Evolutionary conservation across 1,284 basidiomycete species (phyloP).

Genomic region (Pterula multifida): DNA sequence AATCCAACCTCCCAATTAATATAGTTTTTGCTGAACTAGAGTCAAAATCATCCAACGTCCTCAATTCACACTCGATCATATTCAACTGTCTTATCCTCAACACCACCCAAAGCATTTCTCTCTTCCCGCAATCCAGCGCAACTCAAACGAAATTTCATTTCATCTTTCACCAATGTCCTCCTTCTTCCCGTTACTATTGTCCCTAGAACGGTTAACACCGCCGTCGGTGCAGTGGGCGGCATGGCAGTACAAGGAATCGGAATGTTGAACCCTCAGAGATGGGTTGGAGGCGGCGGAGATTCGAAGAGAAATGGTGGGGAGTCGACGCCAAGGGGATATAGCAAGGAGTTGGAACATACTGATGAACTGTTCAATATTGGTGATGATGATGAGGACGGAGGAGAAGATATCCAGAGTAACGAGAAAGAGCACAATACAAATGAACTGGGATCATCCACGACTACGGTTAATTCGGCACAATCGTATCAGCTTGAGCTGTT

Average conservation of each 20-base stretch:
- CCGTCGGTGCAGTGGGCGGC: slow-evolving; percentile 56
- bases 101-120: slow-evolving; percentile 47
- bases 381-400: slow-evolving; percentile 40
- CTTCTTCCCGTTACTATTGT: slow-evolving; percentile 93
- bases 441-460: background rate
- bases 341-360: slow-evolving; percentile 29
- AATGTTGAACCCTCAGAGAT: slow-evolving; percentile 81
- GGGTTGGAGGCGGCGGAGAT: slow-evolving; percentile 32
- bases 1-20: background rate
- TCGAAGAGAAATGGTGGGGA: slow-evolving; percentile 12
- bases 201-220: slow-evolving; percentile 66
- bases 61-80: slow-evolving; percentile 9
- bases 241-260: slow-evolving; percentile 73
- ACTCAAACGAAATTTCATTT: slow-evolving; percentile 86
- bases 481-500: slow-evolving; percentile 55
- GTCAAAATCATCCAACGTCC: slow-evolving; percentile 8
- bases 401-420: slow-evolving; percentile 23
- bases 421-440: background rate
- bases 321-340: slow-evolving; percentile 20
- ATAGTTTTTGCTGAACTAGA: background rate
- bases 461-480: background rate
- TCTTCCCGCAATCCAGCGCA: slow-evolving; percentile 81
- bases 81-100: slow-evolving; percentile 26
- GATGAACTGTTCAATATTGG: slow-evolving; percentile 51
- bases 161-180: slow-evolving; percentile 84